Conservation (phyloP, 768 basidiomycete species). For the Phylloporus rhodoxanthus region DNA sequence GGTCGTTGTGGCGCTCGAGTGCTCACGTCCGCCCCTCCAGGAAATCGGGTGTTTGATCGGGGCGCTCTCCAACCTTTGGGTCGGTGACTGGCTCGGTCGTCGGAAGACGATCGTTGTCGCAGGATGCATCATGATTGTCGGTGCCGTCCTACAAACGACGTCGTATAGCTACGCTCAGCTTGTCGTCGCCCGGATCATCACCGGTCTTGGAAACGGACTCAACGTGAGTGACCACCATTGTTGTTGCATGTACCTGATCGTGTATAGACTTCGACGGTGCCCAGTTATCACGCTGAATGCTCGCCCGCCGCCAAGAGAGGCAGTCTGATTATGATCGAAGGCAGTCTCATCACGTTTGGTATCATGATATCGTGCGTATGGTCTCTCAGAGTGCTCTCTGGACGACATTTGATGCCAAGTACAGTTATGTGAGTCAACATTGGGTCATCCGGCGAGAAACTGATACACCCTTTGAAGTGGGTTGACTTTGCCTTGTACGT, state of each 20-base stretch:
- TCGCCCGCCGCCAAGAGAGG: conserved; percentile 55
- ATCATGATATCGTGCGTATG: conserved; percentile 53
- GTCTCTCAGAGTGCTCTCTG: neutral
- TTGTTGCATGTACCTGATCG: neutral
- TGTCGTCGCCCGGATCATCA: conserved; percentile 54
- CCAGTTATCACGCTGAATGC: conserved; percentile 62
- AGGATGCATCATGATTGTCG: conserved; percentile 54
- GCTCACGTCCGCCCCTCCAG: conserved; percentile 23
- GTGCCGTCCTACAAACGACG: conserved; percentile 54
- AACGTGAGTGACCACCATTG: conserved; percentile 34
- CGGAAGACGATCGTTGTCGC: conserved; percentile 54
- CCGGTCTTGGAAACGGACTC: conserved; percentile 61
- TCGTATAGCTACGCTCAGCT: conserved; percentile 57
- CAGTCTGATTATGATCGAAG: conserved; percentile 60
- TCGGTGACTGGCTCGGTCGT: conserved; percentile 56
- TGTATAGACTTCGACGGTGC: conserved; percentile 55
- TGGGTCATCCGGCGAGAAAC: neutral
- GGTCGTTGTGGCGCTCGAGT: neutral
- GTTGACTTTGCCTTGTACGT: conserved; percentile 56
- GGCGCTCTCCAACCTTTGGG: conserved; percentile 55
- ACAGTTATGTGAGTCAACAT: conserved; percentile 20
- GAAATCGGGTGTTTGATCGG: conserved; percentile 63
- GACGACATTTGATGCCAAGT: neutral
- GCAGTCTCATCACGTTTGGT: conserved; percentile 57
- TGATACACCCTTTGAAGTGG: conserved; percentile 38